Evolutionary conservation across 352 stramenopile species (phyloP), one percentile per base, ranked within the genome.

Genomic region (Pythium utonaiense): DNA sequence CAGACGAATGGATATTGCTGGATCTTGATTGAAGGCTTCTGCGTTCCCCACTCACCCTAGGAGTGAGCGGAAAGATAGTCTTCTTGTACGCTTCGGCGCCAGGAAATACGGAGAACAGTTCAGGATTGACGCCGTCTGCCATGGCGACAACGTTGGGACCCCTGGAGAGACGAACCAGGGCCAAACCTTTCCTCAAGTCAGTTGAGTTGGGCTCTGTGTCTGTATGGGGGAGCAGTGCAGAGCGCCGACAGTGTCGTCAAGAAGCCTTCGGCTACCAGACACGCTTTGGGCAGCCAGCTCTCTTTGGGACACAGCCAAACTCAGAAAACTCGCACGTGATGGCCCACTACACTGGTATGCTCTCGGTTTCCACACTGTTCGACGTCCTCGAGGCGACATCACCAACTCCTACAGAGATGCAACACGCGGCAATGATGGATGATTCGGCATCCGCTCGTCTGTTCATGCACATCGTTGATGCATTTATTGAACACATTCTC

Each of bases 1-100:
- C 57, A 66, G 0, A 66, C 57, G 19, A 70, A 66, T 8, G 63
- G 57, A 34, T 66, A 65, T 31, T 70, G 57, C n/a, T 66, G 63
- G 14, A 61, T 57, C 31, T 53, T 57, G 34, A 70, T 45, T 10
- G 5, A 40, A 3, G 66, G 58, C 10, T 53, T 7, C 59, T 41
- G 19, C 41, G 2, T 8, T 56, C 36, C 24, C 60, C 60, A 16
- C 16, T 16, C 0, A 27, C n/a, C 6, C 10, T 45, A 9, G 52
- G n/a, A n/a, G n/a, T 60, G 0, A 65, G 28, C 2, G 27, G 9
- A 21, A 60, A 36, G 14, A n/a, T 14, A 7, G 30, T 19, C 22
- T 54, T 60, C 12, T 4, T 21, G 33, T 30, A 66, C 9, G 51
- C 0, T 17, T 60, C 42, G 14, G 44, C 31, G 38, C 60, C 59